phyloP scores from a whole-genome alignment of 805 yeast genomes.

The Suhomyces canberraensis region DNA sequence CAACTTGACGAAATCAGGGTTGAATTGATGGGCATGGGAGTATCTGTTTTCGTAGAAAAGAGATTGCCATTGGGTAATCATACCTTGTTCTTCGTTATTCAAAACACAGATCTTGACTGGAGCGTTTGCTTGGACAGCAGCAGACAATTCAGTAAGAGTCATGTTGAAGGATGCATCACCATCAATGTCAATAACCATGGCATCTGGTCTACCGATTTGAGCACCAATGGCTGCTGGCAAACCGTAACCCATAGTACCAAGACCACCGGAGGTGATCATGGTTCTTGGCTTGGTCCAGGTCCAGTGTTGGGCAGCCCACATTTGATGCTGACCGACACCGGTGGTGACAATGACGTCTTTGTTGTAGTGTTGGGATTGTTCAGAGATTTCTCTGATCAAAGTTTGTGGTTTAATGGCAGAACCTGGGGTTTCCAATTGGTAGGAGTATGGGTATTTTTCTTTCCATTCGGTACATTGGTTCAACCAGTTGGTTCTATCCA shows the following conservation, averaged over 20 bases:
- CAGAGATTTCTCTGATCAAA: conserved; percentile 71
- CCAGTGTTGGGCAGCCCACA: conserved; percentile 99
- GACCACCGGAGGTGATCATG: conserved; percentile 96
- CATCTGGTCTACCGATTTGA: conserved; percentile 92
- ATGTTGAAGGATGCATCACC: conserved; percentile 99
- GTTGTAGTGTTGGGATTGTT: conserved; percentile 58
- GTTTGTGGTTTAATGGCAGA: conserved; percentile 91
- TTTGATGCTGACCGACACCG: conserved; percentile 99
- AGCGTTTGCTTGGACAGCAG: conserved; percentile 91
- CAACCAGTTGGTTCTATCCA: conserved; percentile 81
- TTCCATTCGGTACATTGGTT: conserved; percentile 76
- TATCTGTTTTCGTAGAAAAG: conserved; percentile 95
- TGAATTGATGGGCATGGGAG: conserved; percentile 95
- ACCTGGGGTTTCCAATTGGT: conserved; percentile 76
- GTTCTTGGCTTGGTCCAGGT: conserved; percentile 91
- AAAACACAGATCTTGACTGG: conserved; percentile 87
- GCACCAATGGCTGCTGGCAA: conserved; percentile 98
- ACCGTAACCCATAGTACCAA: conserved; percentile 99
- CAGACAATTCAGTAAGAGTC: conserved; percentile 89
- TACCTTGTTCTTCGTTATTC: conserved; percentile 98
- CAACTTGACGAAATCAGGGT: conserved; percentile 89
- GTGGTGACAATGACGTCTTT: conserved; percentile 88
- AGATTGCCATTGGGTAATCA: conserved; percentile 99
- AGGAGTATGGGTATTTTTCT: conserved; percentile 77
- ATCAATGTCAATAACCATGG: conserved; percentile 92